Evolutionary conservation across 805 yeast genomes (phyloP).

Genomic region (Kuraishia ogatae): DNA sequence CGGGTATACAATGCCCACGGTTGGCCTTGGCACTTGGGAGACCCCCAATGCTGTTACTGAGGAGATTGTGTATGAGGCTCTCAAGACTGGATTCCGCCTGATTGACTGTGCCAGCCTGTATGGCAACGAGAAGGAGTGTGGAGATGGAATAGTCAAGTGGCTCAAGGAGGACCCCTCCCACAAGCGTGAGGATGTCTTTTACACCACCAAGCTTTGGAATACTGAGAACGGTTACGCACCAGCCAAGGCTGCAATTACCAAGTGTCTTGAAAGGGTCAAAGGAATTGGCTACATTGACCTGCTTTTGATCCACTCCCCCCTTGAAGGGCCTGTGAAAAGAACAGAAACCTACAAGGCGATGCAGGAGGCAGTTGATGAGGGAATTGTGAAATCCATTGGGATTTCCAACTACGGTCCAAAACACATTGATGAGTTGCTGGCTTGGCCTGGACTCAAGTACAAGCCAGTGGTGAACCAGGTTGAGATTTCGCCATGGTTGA

Average conservation of each 20-base stretch:
- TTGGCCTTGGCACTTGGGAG: constrained; percentile 44
- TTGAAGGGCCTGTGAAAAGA: constrained; percentile 35
- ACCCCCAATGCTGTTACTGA: constrained; percentile 24
- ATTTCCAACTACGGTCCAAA: constrained; percentile 64
- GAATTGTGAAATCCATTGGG: constrained; percentile 59
- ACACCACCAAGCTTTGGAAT: constrained; percentile 73
- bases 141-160: constrained; percentile 36
- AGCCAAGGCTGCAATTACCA: constrained; percentile 50
- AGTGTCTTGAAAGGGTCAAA: constrained; percentile 42
- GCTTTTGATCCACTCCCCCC: constrained; percentile 59
- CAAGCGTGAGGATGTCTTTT: constrained; percentile 43
- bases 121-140: constrained; percentile 40
- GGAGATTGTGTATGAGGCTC: constrained; percentile 32
- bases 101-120: constrained; percentile 41
- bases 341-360: constrained; percentile 62
- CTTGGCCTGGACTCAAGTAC: constrained; percentile 43
- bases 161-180: constrained; percentile 24
- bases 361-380: constrained; percentile 60
- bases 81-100: constrained; percentile 34
- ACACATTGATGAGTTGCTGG: constrained; percentile 52
- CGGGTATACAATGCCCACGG: constrained; percentile 40
- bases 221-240: constrained; percentile 48
- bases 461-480: constrained; percentile 75
- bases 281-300: constrained; percentile 64
- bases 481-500: constrained; percentile 81